Evolutionary conservation across 2,329 filamentous ascomycete species (phyloP), one percentile per base, ranked within the genome.

Genomic region (Penicillium sp.): DNA sequence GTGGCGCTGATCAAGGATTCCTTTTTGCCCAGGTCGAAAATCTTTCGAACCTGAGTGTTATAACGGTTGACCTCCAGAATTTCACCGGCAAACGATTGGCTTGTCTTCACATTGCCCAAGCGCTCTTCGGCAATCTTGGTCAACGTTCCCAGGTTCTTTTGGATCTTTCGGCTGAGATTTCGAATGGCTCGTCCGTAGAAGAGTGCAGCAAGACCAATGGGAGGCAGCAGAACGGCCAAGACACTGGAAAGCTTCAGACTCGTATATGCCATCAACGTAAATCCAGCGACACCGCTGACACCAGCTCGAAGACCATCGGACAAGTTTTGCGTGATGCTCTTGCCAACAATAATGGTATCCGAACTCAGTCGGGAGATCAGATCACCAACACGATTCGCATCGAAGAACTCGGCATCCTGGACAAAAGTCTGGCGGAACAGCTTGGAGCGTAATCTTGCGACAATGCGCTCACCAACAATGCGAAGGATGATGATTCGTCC

Each of bases 381-480:
- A 66, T 98, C 93, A 66, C 93, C 93, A 26, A 96, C 90, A 26
- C 93, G 82, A 72, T 98, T 98, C 35, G 93, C 93, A 66, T 98
- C 93, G 64, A 98, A 98, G 73, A 98, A 98, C 64, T 97, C 93
- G 49, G 93, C 93, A 68, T 98, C 93, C 68, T 98, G 93, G n/a
- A 93, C 80, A 60, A 94, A 95, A 0, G 93, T 98, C 55, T 86
- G 83, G 56, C 89, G 83, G 73, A 95, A 98, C 4, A 98, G 81
- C 64, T 89, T 86, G 12, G 90, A 91, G 51, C 93, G 83, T 47
- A 98, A 77, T 58, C 91, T 82, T 9, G 91, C 85, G 46, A 98
- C 93, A 49, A 98, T 93, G 37, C 93, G 81, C 70, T 98, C 93
- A 54, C 93, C 94, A 6, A 98, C 88, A 52, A 97, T 93, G 26